Percentiles rank a stretch among this genome's conserved stretches.
Evolutionary conservation across 768 basidiomycete genomes (phyloP).

Genomic region (Phanerochaete sordida): DNA sequence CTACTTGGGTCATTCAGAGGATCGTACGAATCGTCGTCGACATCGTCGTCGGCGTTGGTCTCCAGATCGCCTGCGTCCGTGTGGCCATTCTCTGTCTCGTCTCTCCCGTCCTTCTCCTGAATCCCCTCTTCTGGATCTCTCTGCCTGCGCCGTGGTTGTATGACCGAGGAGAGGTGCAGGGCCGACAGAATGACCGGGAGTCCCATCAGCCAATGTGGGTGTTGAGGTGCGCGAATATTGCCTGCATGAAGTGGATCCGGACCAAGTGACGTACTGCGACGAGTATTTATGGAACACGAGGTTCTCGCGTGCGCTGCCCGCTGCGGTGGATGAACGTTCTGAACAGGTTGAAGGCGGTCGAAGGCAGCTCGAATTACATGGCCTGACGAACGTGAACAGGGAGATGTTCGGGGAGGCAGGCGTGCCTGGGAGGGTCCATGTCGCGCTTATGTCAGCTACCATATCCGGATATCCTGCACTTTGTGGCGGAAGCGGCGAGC

Average conservation of each 20-base stretch:
- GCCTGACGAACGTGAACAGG: too few relatives aligned
- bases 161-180: neutral
- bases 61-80: neutral
- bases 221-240: constrained; percentile 1
- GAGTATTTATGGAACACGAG: neutral
- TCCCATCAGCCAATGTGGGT: constrained; percentile 7
- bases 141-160: neutral
- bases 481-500: too few relatives aligned
- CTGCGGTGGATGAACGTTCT: neutral
- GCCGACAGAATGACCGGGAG: constrained; percentile 7
- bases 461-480: too few relatives aligned
- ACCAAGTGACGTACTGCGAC: constrained; percentile 1
- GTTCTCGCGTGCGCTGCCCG: neutral
- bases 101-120: neutral
- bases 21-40: constrained; percentile 4
- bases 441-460: too few relatives aligned
- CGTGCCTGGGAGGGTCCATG: too few relatives aligned
- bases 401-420: too few relatives aligned
- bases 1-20: neutral
- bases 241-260: neutral
- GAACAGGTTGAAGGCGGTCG: neutral
- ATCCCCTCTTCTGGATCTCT: constrained; percentile 9
- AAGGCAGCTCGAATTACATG: too few relatives aligned
- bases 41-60: constrained; percentile 3
- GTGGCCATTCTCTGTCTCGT: neutral